These are phyloP conservation scores for Pleurotus sapidus DNA, from an alignment of 768 basidiomycete genomes.

Conservation along the genomic window DNA sequence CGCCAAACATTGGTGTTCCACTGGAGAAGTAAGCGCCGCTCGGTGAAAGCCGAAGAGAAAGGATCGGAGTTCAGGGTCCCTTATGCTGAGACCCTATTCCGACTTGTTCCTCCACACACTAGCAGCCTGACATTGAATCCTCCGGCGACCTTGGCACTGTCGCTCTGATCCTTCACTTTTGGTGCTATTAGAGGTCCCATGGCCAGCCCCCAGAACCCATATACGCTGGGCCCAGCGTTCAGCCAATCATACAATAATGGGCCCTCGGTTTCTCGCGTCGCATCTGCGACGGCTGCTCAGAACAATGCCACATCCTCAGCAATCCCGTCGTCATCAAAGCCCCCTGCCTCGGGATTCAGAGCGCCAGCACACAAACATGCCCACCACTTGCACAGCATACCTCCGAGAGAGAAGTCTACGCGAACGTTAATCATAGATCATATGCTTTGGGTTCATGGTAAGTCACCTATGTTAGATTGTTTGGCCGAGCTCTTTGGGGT, in stretches of 20 bases:
- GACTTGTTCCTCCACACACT: constrained; percentile 6
- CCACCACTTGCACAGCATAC: constrained; percentile 84
- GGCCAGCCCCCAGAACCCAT: background rate
- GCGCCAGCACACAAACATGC: constrained; percentile 86
- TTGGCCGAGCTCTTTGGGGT: background rate
- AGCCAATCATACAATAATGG: background rate
- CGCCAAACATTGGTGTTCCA: too few species aligned
- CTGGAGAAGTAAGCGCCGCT: too few species aligned
- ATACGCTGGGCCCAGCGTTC: background rate
- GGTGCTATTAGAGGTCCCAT: background rate
- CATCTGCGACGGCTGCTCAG: background rate
- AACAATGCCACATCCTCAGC: background rate
- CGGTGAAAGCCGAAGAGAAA: background rate
- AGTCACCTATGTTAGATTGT: constrained; percentile 2
- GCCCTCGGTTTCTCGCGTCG: background rate
- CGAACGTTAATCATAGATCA: constrained; percentile 86
- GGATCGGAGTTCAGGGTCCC: background rate
- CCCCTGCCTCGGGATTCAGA: constrained; percentile 33
- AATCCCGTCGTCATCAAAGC: constrained; percentile 15
- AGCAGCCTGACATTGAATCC: background rate
- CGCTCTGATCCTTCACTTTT: background rate
- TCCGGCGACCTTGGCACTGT: background rate
- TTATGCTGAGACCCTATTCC: background rate
- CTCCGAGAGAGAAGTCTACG: constrained; percentile 86
- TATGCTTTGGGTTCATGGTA: constrained; percentile 79